A percentile compares a stretch with the other conserved stretches of the same genome.
These are phyloP conservation scores for Pestalotiopsis sp. DNA, from an alignment of 2,329 filamentous ascomycete species.

Conservation along the genomic window DNA sequence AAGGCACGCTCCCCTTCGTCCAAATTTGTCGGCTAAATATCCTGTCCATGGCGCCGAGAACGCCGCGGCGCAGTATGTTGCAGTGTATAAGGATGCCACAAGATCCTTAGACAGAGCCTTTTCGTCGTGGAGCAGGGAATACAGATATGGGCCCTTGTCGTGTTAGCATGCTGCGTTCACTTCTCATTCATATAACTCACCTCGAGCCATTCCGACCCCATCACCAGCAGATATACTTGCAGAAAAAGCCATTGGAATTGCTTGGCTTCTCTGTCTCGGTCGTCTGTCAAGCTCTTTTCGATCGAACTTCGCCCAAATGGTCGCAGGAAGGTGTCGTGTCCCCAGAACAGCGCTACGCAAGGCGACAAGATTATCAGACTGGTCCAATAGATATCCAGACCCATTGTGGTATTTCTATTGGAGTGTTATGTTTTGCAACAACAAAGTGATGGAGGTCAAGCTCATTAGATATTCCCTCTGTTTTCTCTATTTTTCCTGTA, in stretches of 20 bases:
- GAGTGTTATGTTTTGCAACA: neutral
- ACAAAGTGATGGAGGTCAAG: too few species aligned
- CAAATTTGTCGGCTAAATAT: conserved; percentile 47
- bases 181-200: conserved; percentile 25
- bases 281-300: neutral
- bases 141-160: conserved; percentile 28
- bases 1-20: conserved; percentile 52
- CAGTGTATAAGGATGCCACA: conserved; percentile 41
- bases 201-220: conserved; percentile 54
- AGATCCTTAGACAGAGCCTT: conserved; percentile 27
- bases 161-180: neutral
- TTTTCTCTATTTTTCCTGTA: neutral
- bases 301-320: conserved; percentile 6
- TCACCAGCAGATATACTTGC: conserved; percentile 46
- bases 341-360: conserved; percentile 18
- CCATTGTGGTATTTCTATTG: conserved; percentile 10
- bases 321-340: conserved; percentile 16
- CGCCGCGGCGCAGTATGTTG: conserved; percentile 45
- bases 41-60: conserved; percentile 47
- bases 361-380: conserved; percentile 22
- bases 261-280: conserved; percentile 18
- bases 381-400: conserved; percentile 25
- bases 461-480: too few species aligned
- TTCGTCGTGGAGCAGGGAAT: conserved; percentile 30
- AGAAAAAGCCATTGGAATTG: conserved; percentile 23